Base-by-base conservation (phyloP, 2,329 filamentous ascomycete species). In the Botrytis porri region DNA sequence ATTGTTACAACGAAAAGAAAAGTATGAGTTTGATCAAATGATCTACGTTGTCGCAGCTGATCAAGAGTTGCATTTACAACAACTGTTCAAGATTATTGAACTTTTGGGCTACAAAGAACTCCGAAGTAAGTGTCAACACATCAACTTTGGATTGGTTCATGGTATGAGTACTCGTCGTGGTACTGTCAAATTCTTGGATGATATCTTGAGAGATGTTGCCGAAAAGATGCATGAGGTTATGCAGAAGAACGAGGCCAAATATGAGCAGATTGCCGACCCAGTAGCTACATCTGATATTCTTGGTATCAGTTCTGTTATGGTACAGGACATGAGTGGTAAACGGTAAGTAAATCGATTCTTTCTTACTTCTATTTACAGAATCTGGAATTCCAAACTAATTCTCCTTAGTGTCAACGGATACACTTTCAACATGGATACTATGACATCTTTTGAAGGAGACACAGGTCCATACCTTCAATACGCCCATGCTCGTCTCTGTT, bases 191-290 rank as follows among this genome's bases (percentile, higher is more conserved):
- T 93, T 93, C 84, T 81, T 88, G 59, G 86, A 86, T 78, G 90
- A 93, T 77, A 93, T 94, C 77, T 85, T 95, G 73, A 86, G 88
- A 59, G 92, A 95, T 78, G 94, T 97, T 12, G 91, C 89, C 79
- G 95, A 98, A 72, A 93, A 95, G 84, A 99, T 99, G 96, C 95
- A 98, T 86, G 93, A 97, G 75, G 93, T 97, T 69, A 99, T 99
- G 96, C 89, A 86, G 83, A 92, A 92, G 85, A 98, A 98, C 82
- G 87, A 92, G 79, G 86, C 88, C 80, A 99, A 99, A 86, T 99
- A 98, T 83, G 84, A 89, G 73, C 94, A 98, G 83, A 91, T 99
- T 32, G 92, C 91, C 80, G 86, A 98, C 82, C 95, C 95, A 0
- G 90, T 89, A 71, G 88, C 89, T 71, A 92, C 91, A 16, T 94